Conservation (phyloP, 345 rosid genomes). For the Hypericum perforatum region DNA sequence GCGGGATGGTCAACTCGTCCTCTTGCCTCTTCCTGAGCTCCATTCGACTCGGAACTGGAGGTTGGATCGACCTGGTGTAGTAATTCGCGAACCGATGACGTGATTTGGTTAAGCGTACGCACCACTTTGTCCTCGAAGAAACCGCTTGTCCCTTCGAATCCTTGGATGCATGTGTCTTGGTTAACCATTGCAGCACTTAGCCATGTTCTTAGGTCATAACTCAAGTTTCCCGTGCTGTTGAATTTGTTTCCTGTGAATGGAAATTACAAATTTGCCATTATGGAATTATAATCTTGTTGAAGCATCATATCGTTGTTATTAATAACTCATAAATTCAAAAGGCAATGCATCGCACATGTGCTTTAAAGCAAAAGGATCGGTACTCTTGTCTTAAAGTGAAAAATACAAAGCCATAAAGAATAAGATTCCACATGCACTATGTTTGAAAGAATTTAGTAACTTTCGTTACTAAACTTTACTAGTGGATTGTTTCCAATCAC, state of each 20-base stretch:
- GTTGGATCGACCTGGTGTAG: background rate
- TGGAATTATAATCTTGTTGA: background rate
- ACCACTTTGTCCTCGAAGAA: background rate
- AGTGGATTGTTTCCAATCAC: too few species aligned
- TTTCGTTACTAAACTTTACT: too few species aligned
- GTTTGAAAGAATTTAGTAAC: too few species aligned
- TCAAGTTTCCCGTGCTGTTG: conserved; percentile 20
- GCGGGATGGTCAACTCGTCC: background rate
- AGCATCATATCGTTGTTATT: too few species aligned
- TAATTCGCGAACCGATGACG: background rate
- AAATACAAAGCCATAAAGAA: too few species aligned
- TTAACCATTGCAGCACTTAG: conserved; percentile 28
- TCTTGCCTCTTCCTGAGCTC: too few species aligned
- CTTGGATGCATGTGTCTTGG: conserved; percentile 25
- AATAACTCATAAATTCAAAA: too few species aligned
- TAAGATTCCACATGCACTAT: too few species aligned
- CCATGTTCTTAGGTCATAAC: conserved; percentile 21
- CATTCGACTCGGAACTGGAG: too few species aligned
- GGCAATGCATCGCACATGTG: too few species aligned
- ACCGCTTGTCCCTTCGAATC: conserved; percentile 17
- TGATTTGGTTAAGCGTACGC: background rate
- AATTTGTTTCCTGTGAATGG: conserved; percentile 5
- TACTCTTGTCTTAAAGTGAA: too few species aligned
- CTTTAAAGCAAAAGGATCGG: too few species aligned
- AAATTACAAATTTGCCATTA: background rate